Percentiles rank a stretch among this genome's conserved stretches.
phyloP scores from a whole-genome alignment of 306 rosid species.

The Vigna trinervia region DNA sequence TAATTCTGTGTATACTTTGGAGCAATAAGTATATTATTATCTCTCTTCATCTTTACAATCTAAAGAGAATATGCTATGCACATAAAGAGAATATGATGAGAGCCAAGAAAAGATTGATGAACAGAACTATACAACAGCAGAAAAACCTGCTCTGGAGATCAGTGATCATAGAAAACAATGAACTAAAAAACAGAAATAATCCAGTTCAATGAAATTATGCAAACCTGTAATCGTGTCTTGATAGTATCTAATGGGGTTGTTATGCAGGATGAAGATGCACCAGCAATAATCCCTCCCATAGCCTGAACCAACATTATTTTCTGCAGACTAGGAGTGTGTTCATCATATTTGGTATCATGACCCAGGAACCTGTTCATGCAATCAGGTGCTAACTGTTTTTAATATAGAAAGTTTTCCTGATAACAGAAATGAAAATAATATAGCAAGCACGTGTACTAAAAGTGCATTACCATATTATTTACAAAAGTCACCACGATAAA shows the following conservation, averaged over 20 bases:
- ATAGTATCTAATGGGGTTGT: constrained; percentile 96
- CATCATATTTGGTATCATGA: constrained; percentile 48
- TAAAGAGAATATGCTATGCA: neutral
- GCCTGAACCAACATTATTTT: constrained; percentile 85
- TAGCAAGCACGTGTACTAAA: constrained; percentile 9
- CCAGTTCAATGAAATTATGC: constrained; percentile 13
- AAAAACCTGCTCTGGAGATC: neutral
- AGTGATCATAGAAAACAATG: constrained; percentile 11
- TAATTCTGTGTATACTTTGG: neutral
- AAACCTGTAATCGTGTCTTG: constrained; percentile 97
- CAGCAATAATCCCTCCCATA: constrained; percentile 84
- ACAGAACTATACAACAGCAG: neutral
- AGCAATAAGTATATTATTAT: constrained; percentile 10
- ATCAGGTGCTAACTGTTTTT: constrained; percentile 29
- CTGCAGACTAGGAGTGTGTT: constrained; percentile 56
- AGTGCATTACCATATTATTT: constrained; percentile 31
- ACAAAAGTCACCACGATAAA: neutral
- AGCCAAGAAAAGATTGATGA: constrained; percentile 9
- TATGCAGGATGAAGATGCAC: constrained; percentile 86
- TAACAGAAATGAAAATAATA: constrained; percentile 20
- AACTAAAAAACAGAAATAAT: constrained; percentile 36
- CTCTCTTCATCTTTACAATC: constrained; percentile 1
- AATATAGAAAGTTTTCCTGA: neutral
- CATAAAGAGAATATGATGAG: constrained; percentile 1
- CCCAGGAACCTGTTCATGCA: constrained; percentile 60